Conservation (phyloP, 306 rosid genomes). For the Senna tora region DNA sequence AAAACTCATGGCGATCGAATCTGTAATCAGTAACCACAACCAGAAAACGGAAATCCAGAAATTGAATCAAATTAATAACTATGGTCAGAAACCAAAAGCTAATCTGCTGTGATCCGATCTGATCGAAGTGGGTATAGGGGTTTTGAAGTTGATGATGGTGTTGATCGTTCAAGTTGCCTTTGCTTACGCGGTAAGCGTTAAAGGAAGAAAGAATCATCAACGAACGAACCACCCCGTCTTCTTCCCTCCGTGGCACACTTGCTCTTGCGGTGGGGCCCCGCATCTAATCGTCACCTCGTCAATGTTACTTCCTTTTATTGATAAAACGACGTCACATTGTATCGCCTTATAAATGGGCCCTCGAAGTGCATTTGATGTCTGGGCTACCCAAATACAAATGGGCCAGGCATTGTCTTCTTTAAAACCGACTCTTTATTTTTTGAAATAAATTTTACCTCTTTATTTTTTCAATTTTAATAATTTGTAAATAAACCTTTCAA, state of each 20-base stretch:
- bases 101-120: slow-evolving; percentile 13
- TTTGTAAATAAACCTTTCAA: too few species aligned
- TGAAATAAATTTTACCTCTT: too few species aligned
- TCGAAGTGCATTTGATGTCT: background rate
- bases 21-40: slow-evolving; percentile 34
- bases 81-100: background rate
- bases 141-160: background rate
- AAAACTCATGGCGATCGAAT: slow-evolving; percentile 74
- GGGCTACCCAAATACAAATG: background rate
- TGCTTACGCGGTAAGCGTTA: slow-evolving; percentile 39
- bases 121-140: background rate
- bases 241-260: background rate
- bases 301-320: background rate
- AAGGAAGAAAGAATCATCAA: slow-evolving; percentile 20
- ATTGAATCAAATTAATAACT: background rate
- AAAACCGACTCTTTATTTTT: too few species aligned
- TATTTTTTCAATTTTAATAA: too few species aligned
- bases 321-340: background rate
- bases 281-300: background rate
- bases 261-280: slow-evolving; percentile 4
- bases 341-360: background rate
- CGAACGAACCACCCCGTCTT: background rate
- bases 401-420: too few species aligned
- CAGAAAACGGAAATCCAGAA: background rate
- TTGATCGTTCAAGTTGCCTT: slow-evolving; percentile 31